Evolutionary conservation across 352 stramenopile genomes (phyloP), one percentile per base, ranked within the genome.

Genomic region (Phytophthora vignae): DNA sequence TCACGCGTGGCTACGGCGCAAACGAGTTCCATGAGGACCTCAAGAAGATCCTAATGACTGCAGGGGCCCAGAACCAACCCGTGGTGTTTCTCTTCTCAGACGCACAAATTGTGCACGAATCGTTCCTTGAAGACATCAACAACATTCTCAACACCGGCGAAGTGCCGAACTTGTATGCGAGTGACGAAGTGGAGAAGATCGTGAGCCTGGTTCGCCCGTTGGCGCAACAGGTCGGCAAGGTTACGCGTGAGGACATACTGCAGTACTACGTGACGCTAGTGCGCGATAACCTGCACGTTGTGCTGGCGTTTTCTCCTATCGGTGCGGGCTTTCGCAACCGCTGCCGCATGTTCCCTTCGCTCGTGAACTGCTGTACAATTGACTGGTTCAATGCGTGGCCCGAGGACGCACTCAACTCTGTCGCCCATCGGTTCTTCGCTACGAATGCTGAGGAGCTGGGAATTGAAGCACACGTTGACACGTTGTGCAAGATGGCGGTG

Each of bases 301-400:
- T 98, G n/a, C 65, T 98, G 21, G 93, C 91, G 2, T 96, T 98
- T 57, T 98, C 92, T 15, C 95, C 95, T 2, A 98, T 98, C 52
- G 95, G 95, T 11, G 84, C 83, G 1, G 85, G 88, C n/a, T 98
- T 98, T 62, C 86, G 95, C 2, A 98, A 95, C 38, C 91, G 95
- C 0, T 98, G 94, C 62, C 90, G 93, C 12, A 98, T 97, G 90
- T 98, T 98, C 58, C 96, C 94, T 52, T 98, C 93, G 52, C 81
- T 98, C 3, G 93, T 98, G 5, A 98, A 98, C 64, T 98, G 91
- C 79, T 98, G 93, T 58, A 97, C 91, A 48, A 99, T 99, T 71
- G 96, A 99, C 65, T 99, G 96, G 96, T 99, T 98, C 79, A 97
- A 97, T 58, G 90, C 96, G 21, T 99, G 96, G 96, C 96, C 96